Percentiles rank a stretch among this genome's conserved stretches.
These are phyloP conservation scores for Apophysomyces trapeziformis DNA, from an alignment of 371 early-diverging fungal species.

Conservation along the genomic window DNA sequence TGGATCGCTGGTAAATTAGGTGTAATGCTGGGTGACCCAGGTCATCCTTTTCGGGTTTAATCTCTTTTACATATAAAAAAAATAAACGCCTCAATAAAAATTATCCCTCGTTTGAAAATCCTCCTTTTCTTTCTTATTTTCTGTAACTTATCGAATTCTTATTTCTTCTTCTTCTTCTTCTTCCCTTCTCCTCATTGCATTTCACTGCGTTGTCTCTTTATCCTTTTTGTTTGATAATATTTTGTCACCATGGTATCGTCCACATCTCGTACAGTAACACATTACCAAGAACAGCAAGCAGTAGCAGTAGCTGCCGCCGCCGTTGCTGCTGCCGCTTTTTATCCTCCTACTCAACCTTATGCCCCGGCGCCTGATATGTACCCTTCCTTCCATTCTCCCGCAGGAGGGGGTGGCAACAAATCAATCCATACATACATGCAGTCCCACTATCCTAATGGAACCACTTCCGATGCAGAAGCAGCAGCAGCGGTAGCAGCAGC, in stretches of 20 bases:
- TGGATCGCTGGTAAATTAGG: conserved; percentile 4
- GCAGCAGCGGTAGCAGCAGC: conserved; percentile 35
- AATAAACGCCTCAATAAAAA: conserved; percentile 4
- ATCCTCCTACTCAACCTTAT: background rate
- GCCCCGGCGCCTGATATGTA: conserved; percentile 5
- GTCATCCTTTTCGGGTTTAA: conserved; percentile 12
- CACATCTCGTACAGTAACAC: background rate
- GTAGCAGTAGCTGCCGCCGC: background rate
- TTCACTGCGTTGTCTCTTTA: background rate
- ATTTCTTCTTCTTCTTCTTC: background rate
- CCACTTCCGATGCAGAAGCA: conserved; percentile 10
- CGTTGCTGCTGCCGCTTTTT: background rate
- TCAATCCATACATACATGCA: conserved; percentile 2
- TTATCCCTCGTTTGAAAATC: background rate
- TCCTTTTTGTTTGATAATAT: background rate
- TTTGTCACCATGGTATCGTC: background rate
- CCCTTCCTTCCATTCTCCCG: background rate
- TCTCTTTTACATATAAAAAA: conserved; percentile 5
- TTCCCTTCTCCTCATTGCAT: background rate
- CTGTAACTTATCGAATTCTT: background rate
- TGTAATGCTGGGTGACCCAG: conserved; percentile 4
- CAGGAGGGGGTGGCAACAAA: conserved; percentile 7
- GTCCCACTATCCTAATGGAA: background rate
- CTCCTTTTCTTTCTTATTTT: background rate
- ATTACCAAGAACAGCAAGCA: conserved; percentile 1